Percentiles rank a stretch among this genome's conserved stretches.
phyloP scores from a whole-genome alignment of 2,329 filamentous ascomycete genomes.

The Ustilaginoidea virens region DNA sequence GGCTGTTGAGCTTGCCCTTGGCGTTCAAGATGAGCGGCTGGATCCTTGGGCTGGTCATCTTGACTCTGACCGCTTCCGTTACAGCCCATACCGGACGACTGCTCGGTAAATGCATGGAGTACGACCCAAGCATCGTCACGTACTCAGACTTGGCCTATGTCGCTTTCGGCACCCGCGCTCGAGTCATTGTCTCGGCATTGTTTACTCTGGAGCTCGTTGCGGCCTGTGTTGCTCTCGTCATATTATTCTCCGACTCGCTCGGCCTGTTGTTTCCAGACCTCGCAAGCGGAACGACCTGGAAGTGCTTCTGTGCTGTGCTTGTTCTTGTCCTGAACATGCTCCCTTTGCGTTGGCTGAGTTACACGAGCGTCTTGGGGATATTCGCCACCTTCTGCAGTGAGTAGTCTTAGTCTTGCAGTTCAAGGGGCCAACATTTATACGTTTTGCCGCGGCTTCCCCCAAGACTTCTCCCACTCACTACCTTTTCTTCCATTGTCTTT shows the following conservation, averaged over 20 bases:
- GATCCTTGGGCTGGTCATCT: slow-evolving; percentile 64
- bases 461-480: too few relatives aligned
- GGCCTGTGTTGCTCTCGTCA: slow-evolving; percentile 76
- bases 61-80: slow-evolving; percentile 56
- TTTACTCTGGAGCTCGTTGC: slow-evolving; percentile 81
- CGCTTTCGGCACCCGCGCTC: slow-evolving; percentile 70
- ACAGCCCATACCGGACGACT: slow-evolving; percentile 80
- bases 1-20: slow-evolving; percentile 74
- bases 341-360: slow-evolving; percentile 69
- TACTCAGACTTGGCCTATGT: slow-evolving; percentile 90
- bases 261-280: slow-evolving; percentile 60
- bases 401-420: slow-evolving; percentile 26
- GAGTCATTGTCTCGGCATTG: slow-evolving; percentile 67
- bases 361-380: slow-evolving; percentile 88
- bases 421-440: too few relatives aligned
- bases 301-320: slow-evolving; percentile 64
- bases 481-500: neutral
- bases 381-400: slow-evolving; percentile 74
- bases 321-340: slow-evolving; percentile 73
- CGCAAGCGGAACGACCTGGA: slow-evolving; percentile 57
- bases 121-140: slow-evolving; percentile 73
- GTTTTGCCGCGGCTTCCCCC: too few relatives aligned
- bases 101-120: slow-evolving; percentile 75
- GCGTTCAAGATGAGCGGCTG: slow-evolving; percentile 80
- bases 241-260: slow-evolving; percentile 87